phyloP scores from a whole-genome alignment of 371 early-diverging fungal species.

The Mycotypha africana region DNA sequence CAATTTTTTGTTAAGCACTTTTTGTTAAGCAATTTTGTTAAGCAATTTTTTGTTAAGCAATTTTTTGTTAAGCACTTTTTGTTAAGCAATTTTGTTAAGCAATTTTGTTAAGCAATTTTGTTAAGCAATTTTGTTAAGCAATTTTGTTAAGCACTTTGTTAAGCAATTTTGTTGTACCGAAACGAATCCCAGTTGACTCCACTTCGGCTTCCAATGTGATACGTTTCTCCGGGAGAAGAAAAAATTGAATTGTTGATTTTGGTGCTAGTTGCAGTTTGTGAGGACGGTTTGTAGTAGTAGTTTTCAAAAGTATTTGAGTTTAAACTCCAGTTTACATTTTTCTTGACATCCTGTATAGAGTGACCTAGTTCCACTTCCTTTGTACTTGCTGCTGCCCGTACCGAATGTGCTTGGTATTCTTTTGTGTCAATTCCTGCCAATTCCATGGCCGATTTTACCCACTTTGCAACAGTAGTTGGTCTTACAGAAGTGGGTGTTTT shows the following conservation, averaged over 20 bases:
- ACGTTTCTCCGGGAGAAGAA: neutral
- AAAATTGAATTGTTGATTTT: neutral
- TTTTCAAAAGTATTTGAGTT: too few species aligned
- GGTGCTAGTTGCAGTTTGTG: neutral
- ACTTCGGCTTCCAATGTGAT: conserved; percentile 4
- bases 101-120: too few species aligned
- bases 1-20: too few species aligned
- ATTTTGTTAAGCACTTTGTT: too few species aligned
- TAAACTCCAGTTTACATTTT: conserved; percentile 6
- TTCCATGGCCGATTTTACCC: neutral
- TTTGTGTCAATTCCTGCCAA: neutral
- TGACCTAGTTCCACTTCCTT: conserved; percentile 1
- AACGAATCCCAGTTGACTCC: conserved; percentile 1
- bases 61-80: too few species aligned
- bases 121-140: too few species aligned
- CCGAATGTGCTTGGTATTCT: neutral
- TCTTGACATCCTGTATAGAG: conserved; percentile 1
- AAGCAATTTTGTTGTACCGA: conserved; percentile 3
- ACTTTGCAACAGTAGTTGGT: neutral
- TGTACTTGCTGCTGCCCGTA: neutral
- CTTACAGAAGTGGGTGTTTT: too few species aligned
- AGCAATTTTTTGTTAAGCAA: too few species aligned
- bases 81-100: too few species aligned
- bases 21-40: too few species aligned
- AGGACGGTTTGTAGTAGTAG: neutral